Evolutionary conservation across 768 basidiomycete species (phyloP).

Genomic region (Serendipita vermifera): DNA sequence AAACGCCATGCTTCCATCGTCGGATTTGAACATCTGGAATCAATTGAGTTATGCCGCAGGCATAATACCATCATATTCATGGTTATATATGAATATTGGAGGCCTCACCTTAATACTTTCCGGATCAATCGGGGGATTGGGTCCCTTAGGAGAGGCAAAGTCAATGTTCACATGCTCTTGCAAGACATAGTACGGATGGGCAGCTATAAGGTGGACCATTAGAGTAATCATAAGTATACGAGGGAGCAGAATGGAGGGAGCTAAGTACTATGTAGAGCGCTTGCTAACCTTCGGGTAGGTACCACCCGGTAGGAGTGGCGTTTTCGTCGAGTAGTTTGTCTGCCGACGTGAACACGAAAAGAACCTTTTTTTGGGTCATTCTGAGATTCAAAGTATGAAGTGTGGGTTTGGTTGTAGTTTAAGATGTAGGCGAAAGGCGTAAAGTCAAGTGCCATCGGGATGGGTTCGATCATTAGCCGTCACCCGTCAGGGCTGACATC

Average conservation of each 20-base stretch:
- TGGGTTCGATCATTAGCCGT: too few species aligned
- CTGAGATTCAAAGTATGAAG: too few species aligned
- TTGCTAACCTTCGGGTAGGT: slow-evolving; percentile 45
- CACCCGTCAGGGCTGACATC: too few species aligned
- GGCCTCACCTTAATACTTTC: slow-evolving; percentile 36
- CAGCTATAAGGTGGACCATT: slow-evolving; percentile 33
- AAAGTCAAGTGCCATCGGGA: too few species aligned
- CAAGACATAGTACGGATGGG: slow-evolving; percentile 55
- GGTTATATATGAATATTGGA: neutral
- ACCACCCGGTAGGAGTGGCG: slow-evolving; percentile 16
- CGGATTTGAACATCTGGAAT: slow-evolving; percentile 41
- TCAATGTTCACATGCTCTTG: slow-evolving; percentile 39
- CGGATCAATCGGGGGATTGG: slow-evolving; percentile 59
- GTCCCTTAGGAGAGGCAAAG: slow-evolving; percentile 47
- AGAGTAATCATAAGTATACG: too few species aligned
- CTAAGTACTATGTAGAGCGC: too few species aligned
- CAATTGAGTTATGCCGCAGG: too few species aligned
- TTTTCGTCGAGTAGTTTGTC: slow-evolving; percentile 34
- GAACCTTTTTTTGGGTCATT: slow-evolving; percentile 24
- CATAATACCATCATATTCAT: too few species aligned
- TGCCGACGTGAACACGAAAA: slow-evolving; percentile 66
- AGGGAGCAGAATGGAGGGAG: too few species aligned
- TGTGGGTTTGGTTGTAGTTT: too few species aligned
- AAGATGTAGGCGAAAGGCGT: too few species aligned
- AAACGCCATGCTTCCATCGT: slow-evolving; percentile 41